Evolutionary conservation across 2,329 filamentous ascomycete genomes (phyloP).

Genomic region (Fusarium scirpi): DNA sequence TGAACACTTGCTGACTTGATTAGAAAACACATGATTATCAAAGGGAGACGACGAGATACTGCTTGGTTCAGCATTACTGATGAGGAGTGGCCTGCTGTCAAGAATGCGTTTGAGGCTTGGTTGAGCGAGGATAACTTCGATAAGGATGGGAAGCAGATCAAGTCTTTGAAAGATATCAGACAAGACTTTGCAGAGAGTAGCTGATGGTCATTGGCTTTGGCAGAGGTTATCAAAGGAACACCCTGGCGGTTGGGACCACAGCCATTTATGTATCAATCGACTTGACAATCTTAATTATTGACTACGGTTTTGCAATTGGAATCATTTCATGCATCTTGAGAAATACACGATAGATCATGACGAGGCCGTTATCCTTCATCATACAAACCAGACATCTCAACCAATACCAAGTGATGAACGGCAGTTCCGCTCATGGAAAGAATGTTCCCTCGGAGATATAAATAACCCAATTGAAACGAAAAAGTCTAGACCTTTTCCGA

Average conservation of each 20-base stretch:
- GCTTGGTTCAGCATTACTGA: conserved; percentile 70
- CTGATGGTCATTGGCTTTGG: neutral
- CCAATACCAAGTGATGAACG: neutral
- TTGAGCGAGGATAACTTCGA: conserved; percentile 68
- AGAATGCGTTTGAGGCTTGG: conserved; percentile 65
- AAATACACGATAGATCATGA: neutral
- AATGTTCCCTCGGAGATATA: neutral
- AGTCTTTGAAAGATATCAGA: conserved; percentile 54
- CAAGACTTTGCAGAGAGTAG: neutral
- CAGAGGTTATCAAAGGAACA: neutral
- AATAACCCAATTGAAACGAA: neutral
- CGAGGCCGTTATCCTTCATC: neutral
- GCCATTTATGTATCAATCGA: neutral
- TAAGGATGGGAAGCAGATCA: conserved; percentile 62
- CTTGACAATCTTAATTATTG: neutral
- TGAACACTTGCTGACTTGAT: neutral
- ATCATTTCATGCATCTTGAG: neutral
- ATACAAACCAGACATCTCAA: neutral
- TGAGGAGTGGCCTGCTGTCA: conserved; percentile 66
- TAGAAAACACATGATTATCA: conserved; percentile 69
- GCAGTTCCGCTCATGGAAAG: neutral
- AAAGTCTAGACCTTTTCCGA: neutral
- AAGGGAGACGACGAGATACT: conserved; percentile 68
- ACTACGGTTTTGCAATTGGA: neutral
- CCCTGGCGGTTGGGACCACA: neutral